phyloP scores from a whole-genome alignment of 495 filamentous ascomycete species.

The Entonaema liquescens region DNA sequence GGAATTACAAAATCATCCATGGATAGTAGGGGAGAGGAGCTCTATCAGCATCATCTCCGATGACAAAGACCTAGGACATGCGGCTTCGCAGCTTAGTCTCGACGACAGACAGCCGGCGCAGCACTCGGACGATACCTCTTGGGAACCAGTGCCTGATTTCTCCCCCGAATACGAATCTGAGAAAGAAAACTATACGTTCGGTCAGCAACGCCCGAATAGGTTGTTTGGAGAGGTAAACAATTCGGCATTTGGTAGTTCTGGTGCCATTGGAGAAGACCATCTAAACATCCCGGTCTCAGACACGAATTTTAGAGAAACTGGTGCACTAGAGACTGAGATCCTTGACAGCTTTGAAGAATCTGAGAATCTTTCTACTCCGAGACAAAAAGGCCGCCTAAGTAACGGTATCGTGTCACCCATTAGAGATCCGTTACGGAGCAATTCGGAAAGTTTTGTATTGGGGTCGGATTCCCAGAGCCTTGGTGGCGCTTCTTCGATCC shows the following conservation, averaged over 20 bases:
- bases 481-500: conserved; percentile 53
- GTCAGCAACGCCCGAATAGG: conserved; percentile 55
- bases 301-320: conserved; percentile 44
- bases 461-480: conserved; percentile 55
- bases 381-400: conserved; percentile 37
- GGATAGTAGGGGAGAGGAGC: conserved; percentile 62
- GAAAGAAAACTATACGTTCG: conserved; percentile 55
- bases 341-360: conserved; percentile 55
- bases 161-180: conserved; percentile 48
- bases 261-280: conserved; percentile 51
- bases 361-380: conserved; percentile 47
- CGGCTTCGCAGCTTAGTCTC: conserved; percentile 75
- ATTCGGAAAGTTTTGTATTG: conserved; percentile 49
- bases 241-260: conserved; percentile 72
- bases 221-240: conserved; percentile 84
- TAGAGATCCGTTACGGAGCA: conserved; percentile 44
- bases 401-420: conserved; percentile 24
- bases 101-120: conserved; percentile 48
- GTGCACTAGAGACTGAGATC: conserved; percentile 49
- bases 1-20: conserved; percentile 70
- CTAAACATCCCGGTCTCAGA: conserved; percentile 56
- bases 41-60: conserved; percentile 60
- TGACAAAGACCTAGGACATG: conserved; percentile 58
- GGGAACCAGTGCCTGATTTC: conserved; percentile 33
- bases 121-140: conserved; percentile 11